Percentiles rank a stretch among this genome's conserved stretches.
Evolutionary conservation across 2,329 filamentous ascomycete species (phyloP).

Genomic region (Penicillium sp.): DNA sequence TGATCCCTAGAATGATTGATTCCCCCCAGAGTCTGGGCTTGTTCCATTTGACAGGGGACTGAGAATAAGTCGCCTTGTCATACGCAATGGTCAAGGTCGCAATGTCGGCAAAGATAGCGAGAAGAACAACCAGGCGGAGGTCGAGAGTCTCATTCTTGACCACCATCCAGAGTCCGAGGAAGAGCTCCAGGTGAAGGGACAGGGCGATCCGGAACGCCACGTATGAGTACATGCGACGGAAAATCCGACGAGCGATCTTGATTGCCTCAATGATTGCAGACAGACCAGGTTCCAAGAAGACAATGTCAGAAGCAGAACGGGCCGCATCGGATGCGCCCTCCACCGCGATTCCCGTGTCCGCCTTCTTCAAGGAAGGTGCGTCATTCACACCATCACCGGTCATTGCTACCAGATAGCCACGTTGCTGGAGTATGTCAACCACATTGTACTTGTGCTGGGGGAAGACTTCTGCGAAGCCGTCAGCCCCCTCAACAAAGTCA

Average conservation of each 20-base stretch:
- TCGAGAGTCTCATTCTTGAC: constrained; percentile 82
- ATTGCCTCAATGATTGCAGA: constrained; percentile 90
- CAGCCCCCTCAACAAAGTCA: constrained; percentile 91
- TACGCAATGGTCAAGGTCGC: constrained; percentile 90
- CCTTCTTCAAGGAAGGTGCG: constrained; percentile 87
- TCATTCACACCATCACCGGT: constrained; percentile 96
- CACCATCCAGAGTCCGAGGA: constrained; percentile 86
- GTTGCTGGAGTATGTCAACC: constrained; percentile 88
- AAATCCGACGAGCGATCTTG: constrained; percentile 91
- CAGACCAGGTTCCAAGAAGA: constrained; percentile 87
- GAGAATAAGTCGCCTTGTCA: constrained; percentile 85
- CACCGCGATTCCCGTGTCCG: constrained; percentile 93
- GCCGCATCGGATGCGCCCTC: constrained; percentile 89
- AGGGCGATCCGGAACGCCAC: constrained; percentile 93
- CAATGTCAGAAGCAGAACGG: constrained; percentile 86
- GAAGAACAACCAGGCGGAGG: constrained; percentile 85
- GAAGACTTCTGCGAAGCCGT: constrained; percentile 93
- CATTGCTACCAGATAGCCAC: constrained; percentile 93
- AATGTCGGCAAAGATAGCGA: constrained; percentile 91
- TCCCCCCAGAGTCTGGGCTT: constrained; percentile 91
- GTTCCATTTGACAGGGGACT: constrained; percentile 90
- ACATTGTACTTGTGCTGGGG: constrained; percentile 95
- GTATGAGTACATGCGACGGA: constrained; percentile 96
- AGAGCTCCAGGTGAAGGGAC: constrained; percentile 87
- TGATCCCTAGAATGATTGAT: constrained; percentile 76